Evolutionary conservation across 106 monocot species (phyloP).

Genomic region (Dendrobium catenatum): DNA sequence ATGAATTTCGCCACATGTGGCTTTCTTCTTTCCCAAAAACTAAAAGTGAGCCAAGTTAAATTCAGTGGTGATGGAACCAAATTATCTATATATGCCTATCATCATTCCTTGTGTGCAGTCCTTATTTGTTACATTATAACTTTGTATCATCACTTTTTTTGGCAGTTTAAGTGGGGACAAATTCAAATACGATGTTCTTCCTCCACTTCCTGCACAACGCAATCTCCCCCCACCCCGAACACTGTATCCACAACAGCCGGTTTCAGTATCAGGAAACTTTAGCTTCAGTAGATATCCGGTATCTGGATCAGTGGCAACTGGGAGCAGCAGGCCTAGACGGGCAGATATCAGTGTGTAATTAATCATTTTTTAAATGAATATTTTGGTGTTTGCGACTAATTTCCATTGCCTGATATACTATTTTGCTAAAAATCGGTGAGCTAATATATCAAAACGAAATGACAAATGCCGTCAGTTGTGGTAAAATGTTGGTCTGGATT

Average conservation of each 20-base stretch:
- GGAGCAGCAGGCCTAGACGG: constrained; percentile 40
- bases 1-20: too few species aligned
- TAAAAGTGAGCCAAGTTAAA: too few species aligned
- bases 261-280: constrained; percentile 44
- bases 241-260: constrained; percentile 79
- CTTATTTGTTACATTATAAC: neutral
- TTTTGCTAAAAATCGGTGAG: neutral
- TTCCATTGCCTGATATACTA: neutral
- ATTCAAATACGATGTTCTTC: constrained; percentile 51
- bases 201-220: constrained; percentile 78
- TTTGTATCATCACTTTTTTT: neutral
- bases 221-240: constrained; percentile 72
- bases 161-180: constrained; percentile 46
- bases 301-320: constrained; percentile 17
- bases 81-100: neutral
- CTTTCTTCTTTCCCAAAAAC: too few species aligned
- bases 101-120: neutral
- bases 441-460: neutral
- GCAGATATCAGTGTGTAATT: constrained; percentile 79
- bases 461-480: neutral
- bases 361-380: neutral
- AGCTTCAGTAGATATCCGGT: constrained; percentile 44
- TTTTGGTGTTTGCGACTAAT: neutral
- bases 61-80: neutral
- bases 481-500: neutral